Evolutionary conservation across 2,329 filamentous ascomycete genomes (phyloP).

Genomic region (Aspergillus udagawae): DNA sequence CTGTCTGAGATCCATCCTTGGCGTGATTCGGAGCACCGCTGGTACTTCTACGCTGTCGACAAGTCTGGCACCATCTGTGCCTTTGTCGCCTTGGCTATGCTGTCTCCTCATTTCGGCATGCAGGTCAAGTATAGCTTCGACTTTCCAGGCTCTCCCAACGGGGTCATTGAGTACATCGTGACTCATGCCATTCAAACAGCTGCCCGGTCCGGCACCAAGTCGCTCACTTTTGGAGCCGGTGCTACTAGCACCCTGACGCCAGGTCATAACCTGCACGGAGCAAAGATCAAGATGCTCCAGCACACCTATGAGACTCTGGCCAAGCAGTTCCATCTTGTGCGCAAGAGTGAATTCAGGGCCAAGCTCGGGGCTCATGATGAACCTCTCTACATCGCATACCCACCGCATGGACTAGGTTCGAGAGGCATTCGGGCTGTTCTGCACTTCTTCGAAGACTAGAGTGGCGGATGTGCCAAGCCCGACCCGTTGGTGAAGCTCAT

Average conservation of each 20-base stretch:
- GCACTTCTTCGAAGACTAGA: conserved; percentile 74
- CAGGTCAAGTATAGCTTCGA: conserved; percentile 96
- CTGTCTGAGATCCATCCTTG: conserved; percentile 86
- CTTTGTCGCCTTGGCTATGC: conserved; percentile 77
- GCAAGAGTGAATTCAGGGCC: conserved; percentile 84
- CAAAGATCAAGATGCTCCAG: conserved; percentile 75
- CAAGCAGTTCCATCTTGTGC: conserved; percentile 73
- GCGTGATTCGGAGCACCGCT: conserved; percentile 76
- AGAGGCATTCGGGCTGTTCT: conserved; percentile 80
- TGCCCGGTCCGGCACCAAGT: conserved; percentile 55
- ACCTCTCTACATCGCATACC: conserved; percentile 85
- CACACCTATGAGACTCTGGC: conserved; percentile 78
- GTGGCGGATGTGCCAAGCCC: not conserved
- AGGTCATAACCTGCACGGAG: conserved; percentile 75
- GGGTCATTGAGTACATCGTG: conserved; percentile 80
- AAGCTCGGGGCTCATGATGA: conserved; percentile 86
- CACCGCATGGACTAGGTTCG: conserved; percentile 76
- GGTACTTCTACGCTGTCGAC: conserved; percentile 78
- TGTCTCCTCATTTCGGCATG: conserved; percentile 78
- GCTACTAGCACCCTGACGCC: conserved; percentile 70
- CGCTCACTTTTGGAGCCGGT: conserved; percentile 83
- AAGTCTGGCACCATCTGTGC: conserved; percentile 67
- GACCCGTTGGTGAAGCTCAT: not conserved
- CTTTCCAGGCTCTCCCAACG: conserved; percentile 81
- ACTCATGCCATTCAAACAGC: conserved; percentile 64